Percentiles rank a stretch among this genome's conserved stretches.
Conservation (phyloP, 139 green algal species). For the Chlorella sp. region DNA sequence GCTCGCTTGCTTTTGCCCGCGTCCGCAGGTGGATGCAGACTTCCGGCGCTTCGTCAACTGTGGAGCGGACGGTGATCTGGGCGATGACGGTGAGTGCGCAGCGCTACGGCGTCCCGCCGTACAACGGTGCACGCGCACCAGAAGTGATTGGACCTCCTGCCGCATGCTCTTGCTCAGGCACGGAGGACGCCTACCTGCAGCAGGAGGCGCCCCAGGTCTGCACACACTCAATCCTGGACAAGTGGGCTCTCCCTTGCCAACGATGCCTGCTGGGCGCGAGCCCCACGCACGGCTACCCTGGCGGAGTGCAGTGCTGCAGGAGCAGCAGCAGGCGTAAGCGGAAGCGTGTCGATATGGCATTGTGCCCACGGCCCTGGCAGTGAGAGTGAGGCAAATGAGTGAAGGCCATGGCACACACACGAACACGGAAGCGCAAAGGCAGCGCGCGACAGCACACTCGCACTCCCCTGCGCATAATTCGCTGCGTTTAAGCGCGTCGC, state of each 20-base stretch:
- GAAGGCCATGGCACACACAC: too few species aligned
- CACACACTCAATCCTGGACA: neutral
- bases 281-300: neutral
- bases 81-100: neutral
- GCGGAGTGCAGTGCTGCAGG: neutral
- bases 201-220: neutral
- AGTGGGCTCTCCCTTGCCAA: neutral
- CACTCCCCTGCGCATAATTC: too few species aligned
- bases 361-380: too few species aligned
- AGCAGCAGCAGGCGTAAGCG: too few species aligned
- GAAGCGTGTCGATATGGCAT: too few species aligned
- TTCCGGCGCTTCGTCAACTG: neutral
- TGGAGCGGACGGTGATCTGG: constrained; percentile 1
- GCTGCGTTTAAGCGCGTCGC: too few species aligned
- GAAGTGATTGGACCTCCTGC: neutral
- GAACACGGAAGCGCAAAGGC: too few species aligned
- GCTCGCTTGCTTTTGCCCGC: neutral
- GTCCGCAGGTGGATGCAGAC: neutral
- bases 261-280: neutral
- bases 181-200: neutral
- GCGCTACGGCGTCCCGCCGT: neutral
- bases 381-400: too few species aligned
- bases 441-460: too few species aligned
- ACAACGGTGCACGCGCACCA: neutral
- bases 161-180: neutral